These are phyloP conservation scores for Moesziomyces antarcticus DNA, from an alignment of 1,284 basidiomycete species.

Conservation along the genomic window DNA sequence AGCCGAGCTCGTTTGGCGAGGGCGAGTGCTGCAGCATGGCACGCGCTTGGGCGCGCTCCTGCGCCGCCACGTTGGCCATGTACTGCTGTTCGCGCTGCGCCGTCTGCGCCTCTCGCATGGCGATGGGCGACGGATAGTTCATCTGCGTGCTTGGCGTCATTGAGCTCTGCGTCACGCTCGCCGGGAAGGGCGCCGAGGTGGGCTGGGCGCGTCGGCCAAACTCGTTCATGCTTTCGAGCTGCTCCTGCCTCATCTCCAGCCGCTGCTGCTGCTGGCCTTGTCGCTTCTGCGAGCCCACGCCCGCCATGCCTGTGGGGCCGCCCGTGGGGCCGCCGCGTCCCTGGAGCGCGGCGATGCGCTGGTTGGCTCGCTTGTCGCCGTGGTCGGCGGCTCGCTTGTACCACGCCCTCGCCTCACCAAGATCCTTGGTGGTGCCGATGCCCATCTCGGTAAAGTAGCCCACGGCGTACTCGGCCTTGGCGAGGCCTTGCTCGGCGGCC, in stretches of 20 bases:
- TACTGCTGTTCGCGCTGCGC: conserved; percentile 58
- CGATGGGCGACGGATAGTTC: conserved; percentile 61
- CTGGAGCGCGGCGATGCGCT: conserved; percentile 74
- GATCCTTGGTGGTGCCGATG: conserved; percentile 69
- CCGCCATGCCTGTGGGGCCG: conserved; percentile 35
- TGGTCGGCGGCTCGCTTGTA: conserved; percentile 91
- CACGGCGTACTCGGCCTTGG: conserved; percentile 79
- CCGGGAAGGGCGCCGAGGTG: conserved; percentile 63
- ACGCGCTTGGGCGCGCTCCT: conserved; percentile 46
- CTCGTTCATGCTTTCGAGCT: conserved; percentile 47
- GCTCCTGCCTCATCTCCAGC: conserved; percentile 40
- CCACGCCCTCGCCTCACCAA: conserved; percentile 75
- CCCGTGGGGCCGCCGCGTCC: conserved; percentile 43
- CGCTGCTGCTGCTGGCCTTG: conserved; percentile 27
- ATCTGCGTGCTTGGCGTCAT: conserved; percentile 46
- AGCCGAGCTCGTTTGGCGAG: conserved; percentile 27
- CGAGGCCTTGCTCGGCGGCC: conserved; percentile 66
- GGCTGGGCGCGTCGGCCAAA: conserved; percentile 55
- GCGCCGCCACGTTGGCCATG: conserved; percentile 54
- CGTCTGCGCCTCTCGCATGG: conserved; percentile 63
- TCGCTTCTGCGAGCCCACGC: conserved; percentile 29
- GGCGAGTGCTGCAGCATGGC: conserved; percentile 37
- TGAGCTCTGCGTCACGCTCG: conserved; percentile 44
- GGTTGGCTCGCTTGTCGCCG: conserved; percentile 91
- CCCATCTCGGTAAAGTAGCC: conserved; percentile 90